A percentile compares a stretch with the other conserved stretches of the same genome.
These are phyloP conservation scores for Batkoa obscura DNA, from an alignment of 371 early-diverging fungal genomes.

Conservation along the genomic window DNA sequence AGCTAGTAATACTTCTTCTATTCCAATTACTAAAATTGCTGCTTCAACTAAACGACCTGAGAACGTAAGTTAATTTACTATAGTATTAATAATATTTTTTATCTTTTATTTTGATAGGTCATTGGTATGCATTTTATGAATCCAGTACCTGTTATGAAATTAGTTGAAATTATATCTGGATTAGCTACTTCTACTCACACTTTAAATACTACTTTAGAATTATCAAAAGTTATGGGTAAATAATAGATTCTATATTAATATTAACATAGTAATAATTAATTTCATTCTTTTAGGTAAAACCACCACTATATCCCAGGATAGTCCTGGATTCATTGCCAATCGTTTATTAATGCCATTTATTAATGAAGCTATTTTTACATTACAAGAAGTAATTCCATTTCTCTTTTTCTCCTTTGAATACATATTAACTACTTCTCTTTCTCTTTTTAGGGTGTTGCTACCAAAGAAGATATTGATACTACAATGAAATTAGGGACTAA, in stretches of 20 bases:
- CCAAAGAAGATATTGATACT: constrained; percentile 89
- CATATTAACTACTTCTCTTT: neutral
- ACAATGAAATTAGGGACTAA: constrained; percentile 96
- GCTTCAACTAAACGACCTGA: constrained; percentile 68
- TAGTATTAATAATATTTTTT: neutral
- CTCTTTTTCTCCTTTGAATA: neutral
- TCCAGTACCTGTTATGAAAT: constrained; percentile 94
- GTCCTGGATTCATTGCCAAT: constrained; percentile 96
- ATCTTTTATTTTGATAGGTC: constrained; percentile 18
- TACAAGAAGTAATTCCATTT: constrained; percentile 47
- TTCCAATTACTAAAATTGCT: constrained; percentile 91
- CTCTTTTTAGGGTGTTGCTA: constrained; percentile 53
- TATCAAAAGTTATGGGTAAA: constrained; percentile 59
- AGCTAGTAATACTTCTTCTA: constrained; percentile 88
- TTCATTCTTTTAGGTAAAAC: constrained; percentile 29
- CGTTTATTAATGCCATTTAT: constrained; percentile 96
- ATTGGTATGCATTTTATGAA: constrained; percentile 91
- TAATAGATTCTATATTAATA: no score
- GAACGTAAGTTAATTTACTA: constrained; percentile 16
- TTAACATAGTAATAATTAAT: no score
- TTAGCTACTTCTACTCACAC: constrained; percentile 58
- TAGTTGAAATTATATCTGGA: constrained; percentile 94
- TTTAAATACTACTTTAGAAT: constrained; percentile 40
- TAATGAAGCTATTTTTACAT: constrained; percentile 82
- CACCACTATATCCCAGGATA: constrained; percentile 67